Evolutionary conservation across 148 eudicot species (phyloP), one percentile per base, ranked within the genome.

Genomic region (Fallopia convolvulus): DNA sequence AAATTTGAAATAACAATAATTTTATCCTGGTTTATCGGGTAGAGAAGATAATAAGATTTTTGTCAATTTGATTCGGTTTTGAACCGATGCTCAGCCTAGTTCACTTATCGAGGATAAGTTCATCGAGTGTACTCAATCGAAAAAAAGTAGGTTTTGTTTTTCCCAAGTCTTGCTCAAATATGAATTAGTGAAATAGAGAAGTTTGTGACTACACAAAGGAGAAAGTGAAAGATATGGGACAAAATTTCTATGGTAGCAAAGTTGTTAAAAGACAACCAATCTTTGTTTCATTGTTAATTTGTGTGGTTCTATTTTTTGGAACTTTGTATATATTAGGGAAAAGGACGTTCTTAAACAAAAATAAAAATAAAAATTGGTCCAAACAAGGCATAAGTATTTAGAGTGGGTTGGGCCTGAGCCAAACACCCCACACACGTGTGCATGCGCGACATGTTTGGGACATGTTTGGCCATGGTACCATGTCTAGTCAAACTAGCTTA

Each of bases 381-480:
- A 68, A 68, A 68, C 72, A 68, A 68, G 46, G 72, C 44, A 33
- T 39, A 33, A 36, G 10, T 39, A 15, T 15, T 68, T 68, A 36
- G 46, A 36, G 46, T 8, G 20, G 72, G 46, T 36, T 68, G 46
- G 72, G 72, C 9, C 0, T 39, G 42, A 32, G 44, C 46, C 72
- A 68, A 68, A n/a, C 46, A 68, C 72, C 72, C 72, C 72, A 36
- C 72, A 68, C 46, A 68, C 72, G 72, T 68, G 72, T 68, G 72
- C 72, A 68, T 39, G 72, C 72, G 72, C 72, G 72, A 68, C 72
- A 68, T 68, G 72, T 23, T 23, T 36, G 72, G 72, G 72, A 68
- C 72, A 68, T 68, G 72, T 68, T 68, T 68, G 72, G 72, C 72
- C 72, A 36, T 39, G 72, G 17, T 36, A 5, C 44, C 46, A 68